Base-by-base conservation (phyloP, 2,329 filamentous ascomycete genomes). In the Beauveria asiatica region DNA sequence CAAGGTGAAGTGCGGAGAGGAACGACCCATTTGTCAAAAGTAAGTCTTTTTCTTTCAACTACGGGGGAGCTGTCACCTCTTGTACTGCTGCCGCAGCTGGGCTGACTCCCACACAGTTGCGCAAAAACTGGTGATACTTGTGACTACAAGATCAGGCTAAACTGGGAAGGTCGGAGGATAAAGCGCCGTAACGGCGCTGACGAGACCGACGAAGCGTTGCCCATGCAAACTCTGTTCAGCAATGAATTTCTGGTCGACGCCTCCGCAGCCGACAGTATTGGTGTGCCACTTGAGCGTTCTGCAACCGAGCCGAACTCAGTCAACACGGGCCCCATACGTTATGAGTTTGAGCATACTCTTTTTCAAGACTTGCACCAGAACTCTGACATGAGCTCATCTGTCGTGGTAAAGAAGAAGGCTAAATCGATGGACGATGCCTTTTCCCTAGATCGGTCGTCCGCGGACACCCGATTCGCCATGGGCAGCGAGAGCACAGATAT, bases 141-240 rank as follows among this genome's bases (percentile, higher is more conserved):
- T 75, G 89, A 94, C 72, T 93, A 92, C 71, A 89, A 84, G 67
- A 89, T 93, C 66, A 82, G 88, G 37, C 75, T 93, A 64, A 92
- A 92, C 67, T 93, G 90, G 90, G 86, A 88, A 62, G 88, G 89
- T 5, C 82, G 89, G 60, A 63, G 65, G 49, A 62, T 63, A 5
- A 69, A 67, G 52, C 65, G 63, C 23, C 42, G 62, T 9, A 42
- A 13, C 19, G 51, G 39, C 4, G 39, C 16, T 30, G 57, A 53
- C 19, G 57, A 45, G 6, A 7, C 9, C 16, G 46, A 45, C 10
- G 57, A 52, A 9, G 11, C 37, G 25, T 53, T 59, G 13, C 41
- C 27, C 3, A 25, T 42, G 13, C 41, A 41, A 10, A 52, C 41
- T 16, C 17, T 52, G 3, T 53, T 59, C 57, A 59, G 30, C 37